A percentile compares a stretch with the other conserved stretches of the same genome.
Evolutionary conservation across 1,139 yeast genomes (phyloP).

Genomic region (Candida tetrigidarum): DNA sequence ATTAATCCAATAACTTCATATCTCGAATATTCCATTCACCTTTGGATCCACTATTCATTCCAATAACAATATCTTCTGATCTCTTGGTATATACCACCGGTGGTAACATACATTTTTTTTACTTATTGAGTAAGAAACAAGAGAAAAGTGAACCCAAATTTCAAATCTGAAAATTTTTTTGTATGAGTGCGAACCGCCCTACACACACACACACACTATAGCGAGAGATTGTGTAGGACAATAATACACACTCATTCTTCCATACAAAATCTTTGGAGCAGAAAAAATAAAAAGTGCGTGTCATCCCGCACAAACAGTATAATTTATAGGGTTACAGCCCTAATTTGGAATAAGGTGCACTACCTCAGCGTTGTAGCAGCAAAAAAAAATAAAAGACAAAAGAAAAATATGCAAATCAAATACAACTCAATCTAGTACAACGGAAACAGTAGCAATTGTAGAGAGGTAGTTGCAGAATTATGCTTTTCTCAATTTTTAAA

Average conservation of each 20-base stretch:
- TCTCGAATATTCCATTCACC: not conserved
- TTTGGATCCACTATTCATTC: not conserved
- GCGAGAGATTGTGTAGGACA: not conserved
- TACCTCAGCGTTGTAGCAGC: not conserved
- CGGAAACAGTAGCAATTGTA: too few species aligned
- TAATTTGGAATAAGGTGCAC: not conserved
- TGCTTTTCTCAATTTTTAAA: too few species aligned
- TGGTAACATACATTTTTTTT: constrained; percentile 16
- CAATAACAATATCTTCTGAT: not conserved
- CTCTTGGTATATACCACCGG: constrained; percentile 5
- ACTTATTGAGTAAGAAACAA: constrained; percentile 13
- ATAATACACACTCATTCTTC: too few species aligned
- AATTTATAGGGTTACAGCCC: constrained; percentile 9
- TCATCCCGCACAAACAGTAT: not conserved
- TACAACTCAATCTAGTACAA: too few species aligned
- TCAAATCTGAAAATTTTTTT: constrained; percentile 15
- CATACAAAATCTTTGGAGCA: not conserved
- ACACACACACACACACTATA: too few species aligned
- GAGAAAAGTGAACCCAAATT: constrained; percentile 13
- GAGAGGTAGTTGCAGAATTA: too few species aligned
- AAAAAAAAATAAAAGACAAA: not conserved
- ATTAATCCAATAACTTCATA: not conserved
- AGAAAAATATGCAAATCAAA: not conserved
- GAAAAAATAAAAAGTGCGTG: constrained; percentile 8
- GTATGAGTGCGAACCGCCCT: constrained; percentile 10